Conservation (phyloP, 352 stramenopile genomes). For the Achlya hypogyna region DNA sequence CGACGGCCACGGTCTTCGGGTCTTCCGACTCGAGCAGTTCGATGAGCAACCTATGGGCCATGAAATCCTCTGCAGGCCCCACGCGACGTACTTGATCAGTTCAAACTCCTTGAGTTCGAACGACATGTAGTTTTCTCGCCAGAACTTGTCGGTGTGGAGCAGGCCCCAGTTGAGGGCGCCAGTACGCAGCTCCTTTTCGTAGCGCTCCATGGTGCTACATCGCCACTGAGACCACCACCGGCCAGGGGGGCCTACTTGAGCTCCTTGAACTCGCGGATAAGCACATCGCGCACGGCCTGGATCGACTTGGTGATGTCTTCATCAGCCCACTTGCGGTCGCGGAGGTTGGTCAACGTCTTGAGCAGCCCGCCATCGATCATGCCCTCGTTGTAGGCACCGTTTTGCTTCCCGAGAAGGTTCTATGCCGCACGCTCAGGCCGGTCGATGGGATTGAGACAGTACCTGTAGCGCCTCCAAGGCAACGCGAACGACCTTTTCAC, state of each 20-base stretch:
- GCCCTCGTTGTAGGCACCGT: conserved; percentile 80
- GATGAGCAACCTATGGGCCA: conserved; percentile 80
- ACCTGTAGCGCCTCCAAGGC: conserved; percentile 88
- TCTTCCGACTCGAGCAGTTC: conserved; percentile 88
- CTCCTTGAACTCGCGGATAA: conserved; percentile 82
- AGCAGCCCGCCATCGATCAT: conserved; percentile 95
- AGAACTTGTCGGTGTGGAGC: conserved; percentile 97
- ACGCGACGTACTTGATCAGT: conserved; percentile 57
- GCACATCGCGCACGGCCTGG: conserved; percentile 62
- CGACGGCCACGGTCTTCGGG: conserved; percentile 91
- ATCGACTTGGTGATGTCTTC: conserved; percentile 88
- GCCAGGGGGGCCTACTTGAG: conserved; percentile 50
- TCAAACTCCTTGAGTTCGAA: conserved; percentile 96
- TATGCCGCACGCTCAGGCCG: conserved; percentile 16
- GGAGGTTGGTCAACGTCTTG: conserved; percentile 91
- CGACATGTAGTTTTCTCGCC: conserved; percentile 96
- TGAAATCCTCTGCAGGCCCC: neutral
- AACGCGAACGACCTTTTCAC: conserved; percentile 96
- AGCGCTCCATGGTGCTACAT: conserved; percentile 91
- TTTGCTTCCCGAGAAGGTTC: conserved; percentile 75
- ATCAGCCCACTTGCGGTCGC: conserved; percentile 92
- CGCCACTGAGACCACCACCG: neutral
- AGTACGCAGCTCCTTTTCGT: conserved; percentile 93
- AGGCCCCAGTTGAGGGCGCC: conserved; percentile 93
- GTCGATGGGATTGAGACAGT: neutral